Percentiles rank a stretch among this genome's conserved stretches.
Evolutionary conservation across 2,329 filamentous ascomycete genomes (phyloP).

Genomic region (Paramyrothecium sp.): DNA sequence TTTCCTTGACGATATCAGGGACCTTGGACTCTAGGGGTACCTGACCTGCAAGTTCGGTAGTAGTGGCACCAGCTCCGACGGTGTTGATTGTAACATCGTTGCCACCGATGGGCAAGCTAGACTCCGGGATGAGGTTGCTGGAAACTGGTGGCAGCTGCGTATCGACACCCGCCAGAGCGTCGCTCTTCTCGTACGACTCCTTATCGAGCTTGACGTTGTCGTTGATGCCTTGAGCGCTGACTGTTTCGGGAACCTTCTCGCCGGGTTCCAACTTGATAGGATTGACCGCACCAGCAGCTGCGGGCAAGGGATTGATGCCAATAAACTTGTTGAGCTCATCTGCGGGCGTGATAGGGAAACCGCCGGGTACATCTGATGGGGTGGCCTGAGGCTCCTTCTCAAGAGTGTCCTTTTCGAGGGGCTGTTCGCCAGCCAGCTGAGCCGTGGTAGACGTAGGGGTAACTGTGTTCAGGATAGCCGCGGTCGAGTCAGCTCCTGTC

Average conservation of each 20-base stretch:
- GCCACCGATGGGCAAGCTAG: constrained; percentile 66
- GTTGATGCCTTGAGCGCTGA: constrained; percentile 68
- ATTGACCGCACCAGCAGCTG: constrained; percentile 66
- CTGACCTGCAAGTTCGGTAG: constrained; percentile 64
- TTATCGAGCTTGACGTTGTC: constrained; percentile 75
- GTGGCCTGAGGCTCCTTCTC: constrained; percentile 17
- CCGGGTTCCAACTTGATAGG: constrained; percentile 77
- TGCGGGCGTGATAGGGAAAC: constrained; percentile 66
- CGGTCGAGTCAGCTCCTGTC: constrained; percentile 39
- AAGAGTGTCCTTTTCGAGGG: constrained; percentile 45
- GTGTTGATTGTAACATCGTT: constrained; percentile 49
- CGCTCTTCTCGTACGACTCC: constrained; percentile 82
- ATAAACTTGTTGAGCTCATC: constrained; percentile 51
- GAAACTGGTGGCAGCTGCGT: constrained; percentile 54
- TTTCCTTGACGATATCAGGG: constrained; percentile 63
- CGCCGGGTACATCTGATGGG: constrained; percentile 38
- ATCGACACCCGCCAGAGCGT: constrained; percentile 55
- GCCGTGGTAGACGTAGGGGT: constrained; percentile 71
- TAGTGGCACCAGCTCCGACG: constrained; percentile 59
- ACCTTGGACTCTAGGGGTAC: constrained; percentile 61
- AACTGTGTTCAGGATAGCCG: constrained; percentile 62
- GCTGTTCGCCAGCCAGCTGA: constrained; percentile 57
- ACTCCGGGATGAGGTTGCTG: constrained; percentile 75
- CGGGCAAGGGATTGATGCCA: constrained; percentile 60
- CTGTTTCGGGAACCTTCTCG: constrained; percentile 72